Conservation (phyloP, 352 stramenopile genomes). For the Phytophthora melonis region DNA sequence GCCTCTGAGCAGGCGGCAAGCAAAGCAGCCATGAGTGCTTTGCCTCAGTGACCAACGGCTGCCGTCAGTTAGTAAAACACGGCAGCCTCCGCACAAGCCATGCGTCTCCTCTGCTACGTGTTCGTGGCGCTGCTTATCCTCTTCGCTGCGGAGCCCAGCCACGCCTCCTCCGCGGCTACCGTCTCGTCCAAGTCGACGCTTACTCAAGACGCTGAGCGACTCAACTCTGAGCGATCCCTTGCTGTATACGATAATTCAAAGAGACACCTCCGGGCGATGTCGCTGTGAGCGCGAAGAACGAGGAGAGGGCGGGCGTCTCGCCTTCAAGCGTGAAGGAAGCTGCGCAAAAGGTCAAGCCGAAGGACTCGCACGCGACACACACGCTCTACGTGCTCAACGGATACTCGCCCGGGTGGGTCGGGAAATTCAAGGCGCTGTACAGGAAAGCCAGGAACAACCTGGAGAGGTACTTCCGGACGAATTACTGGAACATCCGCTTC, state of each 20-base stretch:
- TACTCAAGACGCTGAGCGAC: neutral
- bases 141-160: neutral
- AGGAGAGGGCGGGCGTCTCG: neutral
- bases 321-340: neutral
- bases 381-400: neutral
- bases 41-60: neutral
- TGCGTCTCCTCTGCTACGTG: conserved; percentile 1
- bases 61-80: neutral
- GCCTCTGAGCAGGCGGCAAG: too few species aligned
- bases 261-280: conserved; percentile 6
- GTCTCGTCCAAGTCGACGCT: neutral
- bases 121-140: neutral
- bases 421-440: conserved; percentile 6
- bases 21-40: neutral
- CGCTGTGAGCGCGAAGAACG: neutral
- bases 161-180: neutral
- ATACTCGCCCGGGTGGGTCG: neutral
- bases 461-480: neutral
- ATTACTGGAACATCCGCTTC: conserved; percentile 15
- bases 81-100: neutral
- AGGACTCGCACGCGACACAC: neutral
- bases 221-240: neutral
- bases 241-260: neutral
- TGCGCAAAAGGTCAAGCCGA: neutral
- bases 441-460: neutral